These are phyloP conservation scores for Sclerotinia nivalis DNA, from an alignment of 2,329 filamentous ascomycete species.

Conservation along the genomic window DNA sequence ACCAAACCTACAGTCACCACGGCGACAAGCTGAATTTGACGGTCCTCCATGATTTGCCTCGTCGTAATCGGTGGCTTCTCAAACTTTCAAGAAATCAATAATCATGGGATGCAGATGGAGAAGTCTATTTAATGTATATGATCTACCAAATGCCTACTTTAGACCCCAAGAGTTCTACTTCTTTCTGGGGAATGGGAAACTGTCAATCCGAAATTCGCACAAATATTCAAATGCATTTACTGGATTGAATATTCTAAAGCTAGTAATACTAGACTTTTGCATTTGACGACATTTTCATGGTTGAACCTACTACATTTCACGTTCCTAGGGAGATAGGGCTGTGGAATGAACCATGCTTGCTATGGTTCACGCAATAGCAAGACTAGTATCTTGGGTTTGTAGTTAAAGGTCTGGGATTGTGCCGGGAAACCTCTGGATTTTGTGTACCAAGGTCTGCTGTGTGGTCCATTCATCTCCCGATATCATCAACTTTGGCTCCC, in stretches of 20 bases:
- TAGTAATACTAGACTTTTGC: not conserved
- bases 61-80: not conserved
- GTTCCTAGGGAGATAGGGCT: not conserved
- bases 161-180: too few species aligned
- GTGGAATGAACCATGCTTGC: too few species aligned
- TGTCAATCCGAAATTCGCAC: not conserved
- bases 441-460: too few species aligned
- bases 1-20: not conserved
- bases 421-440: too few species aligned
- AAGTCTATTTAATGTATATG: not conserved
- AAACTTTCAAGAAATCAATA: not conserved
- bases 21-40: not conserved
- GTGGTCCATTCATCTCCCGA: too few species aligned
- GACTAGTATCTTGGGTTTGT: too few species aligned
- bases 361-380: too few species aligned
- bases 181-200: not conserved
- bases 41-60: constrained; percentile 1
- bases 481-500: too few species aligned
- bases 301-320: not conserved
- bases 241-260: not conserved
- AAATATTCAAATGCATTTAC: not conserved
- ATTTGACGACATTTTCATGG: not conserved
- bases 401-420: too few species aligned
- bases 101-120: not conserved
- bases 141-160: not conserved